These are phyloP conservation scores for Xerocomus spinulosus DNA, from an alignment of 768 basidiomycete species.

Conservation along the genomic window DNA sequence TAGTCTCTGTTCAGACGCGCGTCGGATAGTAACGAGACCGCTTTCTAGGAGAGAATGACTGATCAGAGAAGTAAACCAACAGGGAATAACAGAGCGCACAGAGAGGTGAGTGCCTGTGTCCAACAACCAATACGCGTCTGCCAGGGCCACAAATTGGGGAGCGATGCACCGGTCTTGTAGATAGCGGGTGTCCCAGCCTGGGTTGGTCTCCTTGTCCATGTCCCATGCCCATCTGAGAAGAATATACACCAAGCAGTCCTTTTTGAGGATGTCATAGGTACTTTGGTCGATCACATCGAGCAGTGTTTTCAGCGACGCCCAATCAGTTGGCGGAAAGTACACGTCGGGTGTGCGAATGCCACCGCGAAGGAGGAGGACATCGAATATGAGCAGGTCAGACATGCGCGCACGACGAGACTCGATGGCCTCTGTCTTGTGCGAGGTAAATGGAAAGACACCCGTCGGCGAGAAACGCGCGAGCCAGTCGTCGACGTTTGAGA, in stretches of 20 bases:
- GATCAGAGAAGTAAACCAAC: background rate
- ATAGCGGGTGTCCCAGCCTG: slow-evolving; percentile 37
- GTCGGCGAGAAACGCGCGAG: slow-evolving; percentile 45
- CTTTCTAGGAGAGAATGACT: slow-evolving; percentile 41
- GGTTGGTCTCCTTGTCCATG: slow-evolving; percentile 48
- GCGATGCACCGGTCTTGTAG: slow-evolving; percentile 57
- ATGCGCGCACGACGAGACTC: slow-evolving; percentile 57
- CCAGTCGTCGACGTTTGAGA: slow-evolving; percentile 23
- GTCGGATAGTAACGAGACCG: slow-evolving; percentile 70
- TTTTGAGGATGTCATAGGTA: slow-evolving; percentile 70
- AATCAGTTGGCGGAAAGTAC: slow-evolving; percentile 65
- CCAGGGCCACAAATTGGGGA: slow-evolving; percentile 67
- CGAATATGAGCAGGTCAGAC: slow-evolving; percentile 65
- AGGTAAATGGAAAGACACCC: slow-evolving; percentile 56
- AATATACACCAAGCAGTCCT: slow-evolving; percentile 76
- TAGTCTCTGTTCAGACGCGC: slow-evolving; percentile 71
- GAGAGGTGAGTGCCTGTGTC: slow-evolving; percentile 63
- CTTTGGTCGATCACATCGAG: slow-evolving; percentile 58
- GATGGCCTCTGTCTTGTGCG: slow-evolving; percentile 51
- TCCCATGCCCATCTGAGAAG: slow-evolving; percentile 77
- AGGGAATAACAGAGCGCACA: slow-evolving; percentile 49
- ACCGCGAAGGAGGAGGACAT: slow-evolving; percentile 64
- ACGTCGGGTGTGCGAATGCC: slow-evolving; percentile 55
- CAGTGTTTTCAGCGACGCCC: slow-evolving; percentile 48
- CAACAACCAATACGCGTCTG: slow-evolving; percentile 84